phyloP scores from a whole-genome alignment of 2,329 filamentous ascomycete genomes.

The Epichloe amarillans region DNA sequence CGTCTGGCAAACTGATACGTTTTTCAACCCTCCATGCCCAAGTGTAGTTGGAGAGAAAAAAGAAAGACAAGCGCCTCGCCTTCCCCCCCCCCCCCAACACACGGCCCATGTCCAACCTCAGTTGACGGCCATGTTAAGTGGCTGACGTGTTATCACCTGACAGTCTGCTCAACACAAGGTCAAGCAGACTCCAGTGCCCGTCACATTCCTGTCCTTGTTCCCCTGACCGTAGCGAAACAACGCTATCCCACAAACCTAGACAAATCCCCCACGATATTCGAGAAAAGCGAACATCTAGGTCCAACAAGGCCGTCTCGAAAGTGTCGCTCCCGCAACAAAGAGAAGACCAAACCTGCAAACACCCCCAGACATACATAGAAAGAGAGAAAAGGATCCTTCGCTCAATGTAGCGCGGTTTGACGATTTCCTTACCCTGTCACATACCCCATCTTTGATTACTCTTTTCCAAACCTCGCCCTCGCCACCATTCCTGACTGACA shows the following conservation, averaged over 20 bases:
- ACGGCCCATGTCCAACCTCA: neutral
- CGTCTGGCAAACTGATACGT: neutral
- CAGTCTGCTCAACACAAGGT: neutral
- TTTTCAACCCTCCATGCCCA: neutral
- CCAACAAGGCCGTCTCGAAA: neutral
- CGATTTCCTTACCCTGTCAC: neutral
- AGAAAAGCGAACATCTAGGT: slow-evolving; percentile 4
- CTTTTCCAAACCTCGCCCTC: neutral
- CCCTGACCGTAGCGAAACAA: neutral
- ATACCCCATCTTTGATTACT: neutral
- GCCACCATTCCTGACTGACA: neutral
- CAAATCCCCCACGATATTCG: neutral
- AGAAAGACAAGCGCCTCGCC: neutral
- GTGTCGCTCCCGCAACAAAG: neutral
- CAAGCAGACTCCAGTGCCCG: slow-evolving; percentile 1
- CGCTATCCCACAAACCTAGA: neutral
- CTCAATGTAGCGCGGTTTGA: neutral
- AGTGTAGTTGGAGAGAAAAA: neutral
- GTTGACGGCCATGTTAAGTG: neutral
- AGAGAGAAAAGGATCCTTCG: neutral
- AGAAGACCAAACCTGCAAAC: neutral
- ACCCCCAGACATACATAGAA: slow-evolving; percentile 1
- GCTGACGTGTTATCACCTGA: neutral
- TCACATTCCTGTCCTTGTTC: neutral
- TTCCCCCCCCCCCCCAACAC: no score